phyloP scores from a whole-genome alignment of 164 flowering plant genomes.

The Tetracentron sinense region DNA sequence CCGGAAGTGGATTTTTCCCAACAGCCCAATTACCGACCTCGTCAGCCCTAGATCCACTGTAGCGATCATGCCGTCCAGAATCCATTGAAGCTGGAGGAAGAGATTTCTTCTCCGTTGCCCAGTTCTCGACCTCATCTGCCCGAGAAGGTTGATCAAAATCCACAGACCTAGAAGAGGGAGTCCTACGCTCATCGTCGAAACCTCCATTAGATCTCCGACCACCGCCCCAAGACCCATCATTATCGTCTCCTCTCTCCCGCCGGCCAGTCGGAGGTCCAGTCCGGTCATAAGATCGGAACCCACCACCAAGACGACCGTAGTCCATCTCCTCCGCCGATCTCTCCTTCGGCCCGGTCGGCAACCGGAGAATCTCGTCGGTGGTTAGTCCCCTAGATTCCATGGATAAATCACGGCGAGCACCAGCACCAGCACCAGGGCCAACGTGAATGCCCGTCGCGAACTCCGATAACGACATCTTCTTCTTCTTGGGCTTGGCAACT shows the following conservation, averaged over 20 bases:
- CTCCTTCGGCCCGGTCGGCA: constrained; percentile 78
- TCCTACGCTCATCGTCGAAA: constrained; percentile 66
- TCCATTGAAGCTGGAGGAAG: constrained; percentile 28
- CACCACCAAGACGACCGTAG: constrained; percentile 60
- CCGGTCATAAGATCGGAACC: constrained; percentile 53
- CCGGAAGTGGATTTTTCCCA: constrained; percentile 44
- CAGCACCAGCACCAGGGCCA: constrained; percentile 28
- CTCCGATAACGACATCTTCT: constrained; percentile 56
- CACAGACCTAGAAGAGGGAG: constrained; percentile 50
- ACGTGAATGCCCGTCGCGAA: constrained; percentile 29
- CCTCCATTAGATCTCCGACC: constrained; percentile 56
- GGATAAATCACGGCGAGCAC: constrained; percentile 16
- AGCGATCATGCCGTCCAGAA: constrained; percentile 39
- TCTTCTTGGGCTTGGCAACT: constrained; percentile 54
- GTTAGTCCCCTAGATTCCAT: constrained; percentile 47
- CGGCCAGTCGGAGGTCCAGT: constrained; percentile 24
- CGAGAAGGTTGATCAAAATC: constrained; percentile 75
- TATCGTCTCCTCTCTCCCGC: constrained; percentile 28
- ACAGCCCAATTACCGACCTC: constrained; percentile 70
- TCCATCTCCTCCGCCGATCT: constrained; percentile 60
- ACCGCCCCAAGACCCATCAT: constrained; percentile 47
- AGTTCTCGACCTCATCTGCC: constrained; percentile 85
- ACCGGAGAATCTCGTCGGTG: constrained; percentile 54
- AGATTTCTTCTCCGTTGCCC: constrained; percentile 57
- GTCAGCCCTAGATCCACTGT: constrained; percentile 75